Evolutionary conservation across 495 filamentous ascomycete genomes (phyloP).

Genomic region (Aspergillus sparsus): DNA sequence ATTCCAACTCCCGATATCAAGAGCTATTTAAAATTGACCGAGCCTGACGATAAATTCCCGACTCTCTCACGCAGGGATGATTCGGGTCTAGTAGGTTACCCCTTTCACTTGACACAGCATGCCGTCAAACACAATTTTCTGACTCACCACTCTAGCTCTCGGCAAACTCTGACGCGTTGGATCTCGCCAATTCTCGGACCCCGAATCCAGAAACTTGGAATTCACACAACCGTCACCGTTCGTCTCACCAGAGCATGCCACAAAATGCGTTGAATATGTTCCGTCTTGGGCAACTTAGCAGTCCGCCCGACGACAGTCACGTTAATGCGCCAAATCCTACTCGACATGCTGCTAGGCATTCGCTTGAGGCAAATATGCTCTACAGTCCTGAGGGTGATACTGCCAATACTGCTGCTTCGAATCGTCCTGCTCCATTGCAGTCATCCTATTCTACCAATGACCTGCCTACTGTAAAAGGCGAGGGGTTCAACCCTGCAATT

Average conservation of each 20-base stretch:
- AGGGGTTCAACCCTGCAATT: conserved; percentile 52
- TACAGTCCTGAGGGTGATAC: conserved; percentile 36
- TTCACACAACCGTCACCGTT: conserved; percentile 70
- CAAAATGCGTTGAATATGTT: conserved; percentile 54
- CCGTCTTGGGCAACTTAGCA: conserved; percentile 37
- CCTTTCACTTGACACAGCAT: neutral
- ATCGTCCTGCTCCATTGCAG: conserved; percentile 54
- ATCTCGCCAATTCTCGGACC: conserved; percentile 72
- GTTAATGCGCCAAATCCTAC: conserved; percentile 21
- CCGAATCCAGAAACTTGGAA: conserved; percentile 67
- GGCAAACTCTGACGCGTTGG: conserved; percentile 76
- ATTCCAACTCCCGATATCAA: conserved; percentile 64
- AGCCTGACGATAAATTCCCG: conserved; percentile 80
- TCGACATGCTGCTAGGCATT: conserved; percentile 47
- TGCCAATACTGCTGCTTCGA: conserved; percentile 30
- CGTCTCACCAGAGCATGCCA: conserved; percentile 77
- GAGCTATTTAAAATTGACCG: conserved; percentile 70
- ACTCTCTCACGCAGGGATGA: conserved; percentile 72
- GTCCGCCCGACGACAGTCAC: conserved; percentile 26
- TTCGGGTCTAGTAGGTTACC: conserved; percentile 64
- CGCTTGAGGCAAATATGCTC: conserved; percentile 57
- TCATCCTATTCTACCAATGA: conserved; percentile 90
- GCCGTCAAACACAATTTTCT: conserved; percentile 6
- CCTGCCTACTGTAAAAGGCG: conserved; percentile 79
- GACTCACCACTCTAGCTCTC: conserved; percentile 60